Base-by-base conservation (phyloP, 495 filamentous ascomycete species). In the Glarea lozoyensis region DNA sequence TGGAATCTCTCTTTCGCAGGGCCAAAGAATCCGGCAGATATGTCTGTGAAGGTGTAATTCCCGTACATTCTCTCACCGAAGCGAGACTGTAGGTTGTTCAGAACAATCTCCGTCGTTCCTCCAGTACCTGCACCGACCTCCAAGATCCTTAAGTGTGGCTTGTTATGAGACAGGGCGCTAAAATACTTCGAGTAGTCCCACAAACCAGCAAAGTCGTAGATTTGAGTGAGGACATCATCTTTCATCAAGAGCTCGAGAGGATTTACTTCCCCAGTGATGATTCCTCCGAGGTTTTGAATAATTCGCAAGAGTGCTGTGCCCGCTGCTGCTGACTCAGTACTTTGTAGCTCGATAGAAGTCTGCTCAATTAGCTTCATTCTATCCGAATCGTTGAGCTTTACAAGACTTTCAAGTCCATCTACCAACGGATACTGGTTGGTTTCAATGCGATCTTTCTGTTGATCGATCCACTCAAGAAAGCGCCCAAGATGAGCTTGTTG, bases 1-100 rank as follows among this genome's bases (percentile, higher is more conserved):
- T 11, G 13, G 13, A 48, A 18, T 30, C 18, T 20, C 2, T 9
- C 13, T 31, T 47, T 43, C 0, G 60, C 60, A 17, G 59, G 62
- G 32, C 69, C 65, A 23, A 77, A 75, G 46, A 75, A 76, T 0
- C 60, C 60, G 2, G 65, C 47, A 0, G 72, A 75, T 2, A 78
- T 64, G 37, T 79, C 75, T 1, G 74, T 76, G 43, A 72, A 79
- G 22, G 40, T 45, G 41, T 65, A 68, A 3, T 12, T 43, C 21
- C 19, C 17, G 47, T 48, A 36, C 51, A 46, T 20, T 41, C 40
- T 39, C 19, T 42, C 27, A 15, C 39, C 46, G 23, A 19, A 10
- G 1, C 7, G 13, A 13, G 40, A 30, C 10, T 3, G 37, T 9
- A 49, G 24, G 12, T 19, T 29, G 2, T 51, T 34, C 9, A 57